Conservation (phyloP, 306 rosid genomes). For the Prunus mume region DNA sequence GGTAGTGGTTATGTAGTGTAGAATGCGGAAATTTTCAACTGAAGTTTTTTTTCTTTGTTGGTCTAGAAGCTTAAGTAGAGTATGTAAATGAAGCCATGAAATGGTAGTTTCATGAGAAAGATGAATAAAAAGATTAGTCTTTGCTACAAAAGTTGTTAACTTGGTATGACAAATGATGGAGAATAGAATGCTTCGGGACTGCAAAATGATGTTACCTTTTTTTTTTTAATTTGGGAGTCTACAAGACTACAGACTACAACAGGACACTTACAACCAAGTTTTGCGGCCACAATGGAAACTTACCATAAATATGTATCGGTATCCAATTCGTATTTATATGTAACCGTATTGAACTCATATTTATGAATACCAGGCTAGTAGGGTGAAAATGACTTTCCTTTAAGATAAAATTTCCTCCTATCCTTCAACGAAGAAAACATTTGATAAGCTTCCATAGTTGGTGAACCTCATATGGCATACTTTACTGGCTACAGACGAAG, state of each 20-base stretch:
- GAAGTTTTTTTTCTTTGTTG: conserved; percentile 18
- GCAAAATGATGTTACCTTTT: neutral
- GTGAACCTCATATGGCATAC: neutral
- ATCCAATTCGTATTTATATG: too few species aligned
- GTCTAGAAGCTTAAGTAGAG: conserved; percentile 23
- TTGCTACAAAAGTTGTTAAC: neutral
- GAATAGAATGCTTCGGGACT: neutral
- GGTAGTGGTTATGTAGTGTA: conserved; percentile 36
- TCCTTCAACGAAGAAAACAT: neutral
- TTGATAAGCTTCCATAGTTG: neutral
- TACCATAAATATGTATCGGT: too few species aligned
- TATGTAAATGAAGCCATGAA: conserved; percentile 47
- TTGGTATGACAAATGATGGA: neutral
- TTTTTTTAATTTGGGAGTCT: neutral
- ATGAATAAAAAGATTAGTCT: conserved; percentile 43
- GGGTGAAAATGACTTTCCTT: too few species aligned
- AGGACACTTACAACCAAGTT: neutral
- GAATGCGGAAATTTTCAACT: conserved; percentile 34
- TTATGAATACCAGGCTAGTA: too few species aligned
- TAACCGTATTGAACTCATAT: too few species aligned
- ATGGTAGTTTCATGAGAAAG: conserved; percentile 45
- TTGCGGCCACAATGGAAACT: too few species aligned
- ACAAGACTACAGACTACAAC: too few species aligned
- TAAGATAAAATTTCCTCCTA: neutral
- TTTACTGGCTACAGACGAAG: neutral